Evolutionary conservation across 1,284 basidiomycete genomes (phyloP), one percentile per base, ranked within the genome.

Genomic region (Ceratobasidium sp.): DNA sequence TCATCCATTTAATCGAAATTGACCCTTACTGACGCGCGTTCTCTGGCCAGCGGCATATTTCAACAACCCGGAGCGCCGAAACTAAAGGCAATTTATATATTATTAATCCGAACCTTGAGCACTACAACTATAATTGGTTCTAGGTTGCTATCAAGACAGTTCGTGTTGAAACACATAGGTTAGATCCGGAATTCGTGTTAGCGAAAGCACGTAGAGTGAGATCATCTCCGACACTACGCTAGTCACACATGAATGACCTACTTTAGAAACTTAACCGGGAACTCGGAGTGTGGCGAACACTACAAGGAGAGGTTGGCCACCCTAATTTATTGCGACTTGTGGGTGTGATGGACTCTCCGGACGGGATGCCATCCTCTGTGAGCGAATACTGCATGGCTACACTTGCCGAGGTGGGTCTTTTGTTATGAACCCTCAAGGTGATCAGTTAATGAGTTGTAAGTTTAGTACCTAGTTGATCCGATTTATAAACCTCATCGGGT

Each of bases 301-400:
- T 75, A 13, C 71, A 75, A 13, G 58, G 33, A 20, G 51, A 75
- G 5, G 9, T 26, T 42, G 44, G 23, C 2, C 71, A 75, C 46
- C 71, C 71, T 20, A 75, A 75, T 23, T 12, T 75, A 33, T 23
- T 75, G 5, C 58, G 46, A 10, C 60, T 75, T 13, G 20, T 75
- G 13, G 71, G 71, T 10, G 58, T 75, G 7, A 39, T 75, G 9
- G 71, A 75, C 9, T 63, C 71, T 39, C 71, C 46, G 3, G 46
- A 63, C 12, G 71, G 71, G 15, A 33, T 75, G 18, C 71, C 71
- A 9, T 75, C 71, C 4, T 75, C 71, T 6, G 71, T 75, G 10
- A 75, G 71, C n/a, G 71, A 63, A 42, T 64, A 49, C 13, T 75
- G 71, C 46, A 13, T 13, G 1, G 60, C 44, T 12, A 75, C 42